These are phyloP conservation scores for Kuraishia floccosa DNA, from an alignment of 805 yeast genomes.

Conservation along the genomic window DNA sequence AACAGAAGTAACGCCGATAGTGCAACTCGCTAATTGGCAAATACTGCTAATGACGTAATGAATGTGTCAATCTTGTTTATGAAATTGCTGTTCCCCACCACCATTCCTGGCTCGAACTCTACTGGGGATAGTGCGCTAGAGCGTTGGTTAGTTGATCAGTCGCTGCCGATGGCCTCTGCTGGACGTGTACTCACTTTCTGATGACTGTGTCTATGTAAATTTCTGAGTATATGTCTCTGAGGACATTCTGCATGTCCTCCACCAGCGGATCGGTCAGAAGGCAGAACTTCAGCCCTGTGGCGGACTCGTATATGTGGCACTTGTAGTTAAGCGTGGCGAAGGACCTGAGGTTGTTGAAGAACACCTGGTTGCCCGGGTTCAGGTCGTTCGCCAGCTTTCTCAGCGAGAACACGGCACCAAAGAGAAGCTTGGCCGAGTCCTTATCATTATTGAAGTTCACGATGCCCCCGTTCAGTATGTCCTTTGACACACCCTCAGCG, in stretches of 20 bases:
- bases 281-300: slow-evolving; percentile 68
- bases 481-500: slow-evolving; percentile 4
- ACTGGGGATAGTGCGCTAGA: slow-evolving; percentile 37
- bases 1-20: too few species aligned
- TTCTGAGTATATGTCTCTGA: slow-evolving; percentile 48
- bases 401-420: slow-evolving; percentile 76
- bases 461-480: slow-evolving; percentile 3
- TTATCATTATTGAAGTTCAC: slow-evolving; percentile 46
- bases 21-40: too few species aligned
- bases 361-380: slow-evolving; percentile 15
- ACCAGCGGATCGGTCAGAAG: slow-evolving; percentile 55
- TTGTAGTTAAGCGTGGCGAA: slow-evolving; percentile 69
- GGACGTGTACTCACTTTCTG: slow-evolving; percentile 26
- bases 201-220: slow-evolving; percentile 51
- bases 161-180: not conserved
- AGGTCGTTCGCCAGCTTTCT: slow-evolving; percentile 59
- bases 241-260: slow-evolving; percentile 40
- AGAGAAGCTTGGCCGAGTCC: slow-evolving; percentile 69
- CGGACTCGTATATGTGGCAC: slow-evolving; percentile 71
- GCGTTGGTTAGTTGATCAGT: slow-evolving; percentile 2
- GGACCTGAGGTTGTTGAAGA: slow-evolving; percentile 28
- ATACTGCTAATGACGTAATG: slow-evolving; percentile 1
- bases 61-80: slow-evolving; percentile 36
- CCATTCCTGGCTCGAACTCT: slow-evolving; percentile 40
- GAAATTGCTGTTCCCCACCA: slow-evolving; percentile 46